Evolutionary conservation across 306 rosid genomes (phyloP).

Genomic region (Casuarina cunninghamiana): DNA sequence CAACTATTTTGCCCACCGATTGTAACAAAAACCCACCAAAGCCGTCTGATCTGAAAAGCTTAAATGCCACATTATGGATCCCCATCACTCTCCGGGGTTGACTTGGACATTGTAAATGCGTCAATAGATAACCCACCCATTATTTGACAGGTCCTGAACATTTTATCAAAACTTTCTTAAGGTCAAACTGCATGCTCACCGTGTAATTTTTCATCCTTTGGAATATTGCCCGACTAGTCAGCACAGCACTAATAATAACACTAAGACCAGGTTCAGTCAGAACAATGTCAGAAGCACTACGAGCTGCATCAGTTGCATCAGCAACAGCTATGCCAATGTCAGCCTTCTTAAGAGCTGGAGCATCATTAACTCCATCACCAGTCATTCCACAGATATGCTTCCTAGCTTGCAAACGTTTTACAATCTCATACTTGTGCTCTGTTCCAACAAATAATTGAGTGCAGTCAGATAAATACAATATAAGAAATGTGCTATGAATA

Average conservation of each 20-base stretch:
- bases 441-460: slow-evolving; percentile 8
- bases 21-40: background rate
- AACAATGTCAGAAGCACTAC: slow-evolving; percentile 86
- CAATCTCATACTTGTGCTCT: slow-evolving; percentile 91
- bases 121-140: background rate
- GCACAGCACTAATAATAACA: slow-evolving; percentile 81
- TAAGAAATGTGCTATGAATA: background rate
- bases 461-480: slow-evolving; percentile 15
- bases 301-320: slow-evolving; percentile 91
- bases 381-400: slow-evolving; percentile 90
- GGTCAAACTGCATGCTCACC: slow-evolving; percentile 37
- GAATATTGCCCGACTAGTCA: slow-evolving; percentile 91
- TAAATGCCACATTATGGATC: slow-evolving; percentile 9
- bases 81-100: background rate
- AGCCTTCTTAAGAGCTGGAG: slow-evolving; percentile 84
- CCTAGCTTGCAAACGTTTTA: slow-evolving; percentile 75
- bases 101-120: background rate
- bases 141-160: background rate
- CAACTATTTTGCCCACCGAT: too few relatives aligned
- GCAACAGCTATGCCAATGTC: slow-evolving; percentile 97
- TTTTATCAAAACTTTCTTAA: background rate
- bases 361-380: slow-evolving; percentile 89
- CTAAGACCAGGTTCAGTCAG: slow-evolving; percentile 86
- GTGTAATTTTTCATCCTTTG: slow-evolving; percentile 94
- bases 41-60: background rate